Base-by-base conservation (phyloP, 2,329 filamentous ascomycete genomes). In the Colletotrichum euphorbiae region DNA sequence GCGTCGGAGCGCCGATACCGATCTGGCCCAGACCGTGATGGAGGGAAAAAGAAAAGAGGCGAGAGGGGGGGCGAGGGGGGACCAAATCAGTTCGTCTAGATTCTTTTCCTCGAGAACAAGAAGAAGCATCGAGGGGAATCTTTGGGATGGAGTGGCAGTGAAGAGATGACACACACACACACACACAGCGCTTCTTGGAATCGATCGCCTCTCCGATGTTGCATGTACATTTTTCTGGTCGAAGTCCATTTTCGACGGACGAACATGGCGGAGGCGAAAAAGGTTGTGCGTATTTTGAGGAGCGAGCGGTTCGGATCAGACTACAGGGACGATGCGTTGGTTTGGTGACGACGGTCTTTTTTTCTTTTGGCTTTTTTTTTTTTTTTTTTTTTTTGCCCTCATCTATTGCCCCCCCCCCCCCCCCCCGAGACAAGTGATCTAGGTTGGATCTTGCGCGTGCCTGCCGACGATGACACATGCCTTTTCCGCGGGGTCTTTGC, bases 281-380 rank as follows among this genome's bases (percentile, higher is more conserved):
- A n/a, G 51, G 19, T 54, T 17, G 33, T 54, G 51, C 51, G 33
- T 3, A 38, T 13, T 40, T 54, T 38, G 33, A 54, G 51, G 40
- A 54, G 48, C 51, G 51, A 28, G 9, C 51, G 51, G n/a, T 54
- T 54, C 51, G 33, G 51, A 54, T 54, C n/a, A 38, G 33, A 17
- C 33, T 54, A 40, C 51, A n/a, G 33, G 17, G 17, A 45, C 42
- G 36, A 38, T 15, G 31, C 28, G 28, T 28, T 28, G 6, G 6
- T 8, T 28, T 28, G 6, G 48, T 51, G 51, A 40, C 51, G 33
- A 38, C 33, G 17, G 51, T 24, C 17, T 42, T 8, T n/a, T 19
- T 13, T 15, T 40, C n/a, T n/a, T n/a, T n/a, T n/a, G n/a, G n/a
- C n/a, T 6, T 17, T 36, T 55, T n/a, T 54, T 54, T 38, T 6